A percentile compares a stretch with the other conserved stretches of the same genome.
phyloP scores from a whole-genome alignment of 2,329 filamentous ascomycete species.

The Aspergillus sclerotialis region DNA sequence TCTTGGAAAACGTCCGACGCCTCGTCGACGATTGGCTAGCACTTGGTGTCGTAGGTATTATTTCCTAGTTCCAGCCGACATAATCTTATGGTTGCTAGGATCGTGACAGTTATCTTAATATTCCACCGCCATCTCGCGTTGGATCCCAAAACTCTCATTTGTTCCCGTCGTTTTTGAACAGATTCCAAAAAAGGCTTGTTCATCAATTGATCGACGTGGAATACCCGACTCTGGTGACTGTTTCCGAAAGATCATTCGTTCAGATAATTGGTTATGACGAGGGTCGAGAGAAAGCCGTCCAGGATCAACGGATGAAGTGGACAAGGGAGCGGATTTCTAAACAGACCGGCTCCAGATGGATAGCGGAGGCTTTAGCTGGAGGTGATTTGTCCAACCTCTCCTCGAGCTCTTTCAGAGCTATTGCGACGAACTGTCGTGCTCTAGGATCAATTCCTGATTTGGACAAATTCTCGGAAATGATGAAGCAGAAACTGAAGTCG shows the following conservation, averaged over 20 bases:
- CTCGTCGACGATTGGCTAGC: slow-evolving; percentile 43
- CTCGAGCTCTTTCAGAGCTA: slow-evolving; percentile 22
- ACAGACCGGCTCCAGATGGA: slow-evolving; percentile 40
- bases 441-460: slow-evolving; percentile 13
- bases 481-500: slow-evolving; percentile 37
- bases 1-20: slow-evolving; percentile 41
- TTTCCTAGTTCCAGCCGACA: slow-evolving; percentile 1
- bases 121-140: slow-evolving; percentile 26
- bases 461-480: slow-evolving; percentile 19
- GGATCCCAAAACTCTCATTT: slow-evolving; percentile 9
- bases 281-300: slow-evolving; percentile 25
- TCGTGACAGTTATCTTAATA: slow-evolving; percentile 38
- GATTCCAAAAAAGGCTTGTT: slow-evolving; percentile 58
- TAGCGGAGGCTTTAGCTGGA: slow-evolving; percentile 40
- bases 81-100: slow-evolving; percentile 8
- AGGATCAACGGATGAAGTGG: slow-evolving; percentile 19
- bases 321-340: slow-evolving; percentile 23
- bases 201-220: slow-evolving; percentile 61
- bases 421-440: slow-evolving; percentile 11
- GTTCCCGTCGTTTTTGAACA: slow-evolving; percentile 37
- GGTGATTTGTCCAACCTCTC: slow-evolving; percentile 33
- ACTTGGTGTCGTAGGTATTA: slow-evolving; percentile 14
- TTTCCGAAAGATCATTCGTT: slow-evolving; percentile 31
- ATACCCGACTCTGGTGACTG: slow-evolving; percentile 39
- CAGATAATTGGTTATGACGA: slow-evolving; percentile 34